phyloP scores from a whole-genome alignment of 2,329 filamentous ascomycete genomes.

The Biscogniauxia sp. region DNA sequence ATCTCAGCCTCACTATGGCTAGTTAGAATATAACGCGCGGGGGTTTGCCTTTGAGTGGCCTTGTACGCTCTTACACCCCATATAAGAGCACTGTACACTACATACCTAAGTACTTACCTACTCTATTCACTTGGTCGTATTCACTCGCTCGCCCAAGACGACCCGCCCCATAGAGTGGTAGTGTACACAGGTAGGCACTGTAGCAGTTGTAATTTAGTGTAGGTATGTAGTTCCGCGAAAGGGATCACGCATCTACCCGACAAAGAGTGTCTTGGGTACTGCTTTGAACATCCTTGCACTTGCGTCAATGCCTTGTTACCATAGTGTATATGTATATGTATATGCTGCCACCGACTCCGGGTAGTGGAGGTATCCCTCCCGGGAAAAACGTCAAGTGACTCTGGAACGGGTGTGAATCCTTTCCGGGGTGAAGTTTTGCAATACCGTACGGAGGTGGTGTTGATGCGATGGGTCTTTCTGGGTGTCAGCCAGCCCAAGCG shows the following conservation, averaged over 20 bases:
- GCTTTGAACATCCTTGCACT: constrained; percentile 29
- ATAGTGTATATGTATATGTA: not conserved
- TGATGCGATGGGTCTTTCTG: not conserved
- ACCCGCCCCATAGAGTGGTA: not conserved
- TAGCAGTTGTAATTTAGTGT: not conserved
- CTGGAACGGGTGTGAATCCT: not conserved
- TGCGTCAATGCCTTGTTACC: constrained; percentile 40
- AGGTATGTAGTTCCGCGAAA: constrained; percentile 6
- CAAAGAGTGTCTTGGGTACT: constrained; percentile 20
- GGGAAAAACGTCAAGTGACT: constrained; percentile 1
- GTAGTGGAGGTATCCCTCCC: constrained; percentile 7
- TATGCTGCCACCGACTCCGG: constrained; percentile 26
- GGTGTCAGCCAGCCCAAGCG: not conserved
- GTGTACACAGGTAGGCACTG: no score
- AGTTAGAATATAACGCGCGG: constrained; percentile 8
- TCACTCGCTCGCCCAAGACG: not conserved
- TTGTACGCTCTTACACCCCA: not conserved
- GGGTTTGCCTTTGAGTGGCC: not conserved
- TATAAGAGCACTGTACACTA: constrained; percentile 1
- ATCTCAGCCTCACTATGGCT: constrained; percentile 12
- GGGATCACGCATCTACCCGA: constrained; percentile 21
- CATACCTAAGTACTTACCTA: no score
- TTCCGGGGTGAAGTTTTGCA: not conserved
- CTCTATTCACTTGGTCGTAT: not conserved
- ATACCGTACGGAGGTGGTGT: not conserved